A percentile compares a stretch with the other conserved stretches of the same genome.
phyloP scores from a whole-genome alignment of 2,329 filamentous ascomycete genomes.

The Cercospora zeina region DNA sequence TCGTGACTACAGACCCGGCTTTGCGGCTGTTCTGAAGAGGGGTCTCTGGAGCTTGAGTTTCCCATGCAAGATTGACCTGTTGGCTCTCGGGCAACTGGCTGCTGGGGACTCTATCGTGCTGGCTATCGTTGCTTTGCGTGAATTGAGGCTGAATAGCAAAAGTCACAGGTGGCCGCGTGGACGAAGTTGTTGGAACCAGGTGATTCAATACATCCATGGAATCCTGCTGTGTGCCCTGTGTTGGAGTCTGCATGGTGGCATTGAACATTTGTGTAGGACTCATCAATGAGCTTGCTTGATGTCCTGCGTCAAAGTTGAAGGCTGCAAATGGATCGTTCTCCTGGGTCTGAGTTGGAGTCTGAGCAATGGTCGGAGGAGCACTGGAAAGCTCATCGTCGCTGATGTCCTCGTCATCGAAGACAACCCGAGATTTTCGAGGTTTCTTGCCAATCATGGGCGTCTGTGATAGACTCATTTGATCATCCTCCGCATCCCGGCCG shows the following conservation, averaged over 20 bases:
- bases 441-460: constrained; percentile 28
- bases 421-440: constrained; percentile 37
- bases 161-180: constrained; percentile 32
- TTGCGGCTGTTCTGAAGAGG: constrained; percentile 30
- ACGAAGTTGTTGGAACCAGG: constrained; percentile 38
- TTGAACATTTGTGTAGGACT: constrained; percentile 42
- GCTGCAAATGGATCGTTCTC: constrained; percentile 40
- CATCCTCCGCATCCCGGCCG: neutral
- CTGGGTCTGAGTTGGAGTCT: constrained; percentile 18
- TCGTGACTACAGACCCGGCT: constrained; percentile 27
- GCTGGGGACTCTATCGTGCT: constrained; percentile 25
- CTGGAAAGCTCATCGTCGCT: constrained; percentile 29
- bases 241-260: constrained; percentile 41
- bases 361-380: neutral
- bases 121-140: constrained; percentile 21
- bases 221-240: constrained; percentile 44
- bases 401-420: constrained; percentile 43
- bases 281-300: constrained; percentile 33
- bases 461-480: constrained; percentile 13
- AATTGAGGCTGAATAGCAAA: constrained; percentile 22
- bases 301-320: constrained; percentile 36
- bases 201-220: constrained; percentile 45
- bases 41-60: constrained; percentile 38
- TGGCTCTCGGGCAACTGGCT: constrained; percentile 38
- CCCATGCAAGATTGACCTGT: constrained; percentile 43